phyloP scores from a whole-genome alignment of 768 basidiomycete genomes.

The Cantharellus anzutake region DNA sequence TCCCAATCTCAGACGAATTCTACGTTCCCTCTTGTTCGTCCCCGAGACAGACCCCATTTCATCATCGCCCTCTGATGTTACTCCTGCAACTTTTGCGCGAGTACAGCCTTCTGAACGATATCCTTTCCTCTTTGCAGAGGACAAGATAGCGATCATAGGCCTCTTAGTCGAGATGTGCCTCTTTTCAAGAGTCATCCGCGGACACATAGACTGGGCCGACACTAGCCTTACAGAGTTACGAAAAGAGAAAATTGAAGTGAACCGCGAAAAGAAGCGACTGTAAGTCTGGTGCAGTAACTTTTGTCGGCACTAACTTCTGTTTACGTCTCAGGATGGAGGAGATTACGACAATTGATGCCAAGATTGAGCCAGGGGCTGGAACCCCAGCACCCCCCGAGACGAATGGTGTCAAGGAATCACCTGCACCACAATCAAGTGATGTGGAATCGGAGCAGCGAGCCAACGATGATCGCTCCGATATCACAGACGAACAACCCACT shows the following conservation, averaged over 20 bases:
- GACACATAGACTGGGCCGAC: constrained; percentile 81
- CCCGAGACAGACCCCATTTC: constrained; percentile 28
- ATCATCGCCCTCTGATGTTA: constrained; percentile 30
- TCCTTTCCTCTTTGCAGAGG: constrained; percentile 45
- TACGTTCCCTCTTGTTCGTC: constrained; percentile 56
- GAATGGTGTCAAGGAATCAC: background rate
- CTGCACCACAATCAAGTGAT: constrained; percentile 5
- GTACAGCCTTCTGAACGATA: constrained; percentile 48
- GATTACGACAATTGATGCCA: constrained; percentile 14
- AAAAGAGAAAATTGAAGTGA: constrained; percentile 92
- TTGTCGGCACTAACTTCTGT: background rate
- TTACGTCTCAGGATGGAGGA: constrained; percentile 15
- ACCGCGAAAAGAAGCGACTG: constrained; percentile 76
- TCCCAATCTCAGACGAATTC: constrained; percentile 47
- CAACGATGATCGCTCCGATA: constrained; percentile 8
- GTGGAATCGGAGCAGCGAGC: constrained; percentile 6
- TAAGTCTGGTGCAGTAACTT: constrained; percentile 25
- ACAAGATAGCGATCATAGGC: constrained; percentile 68
- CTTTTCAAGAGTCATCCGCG: constrained; percentile 74
- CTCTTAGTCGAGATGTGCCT: constrained; percentile 84
- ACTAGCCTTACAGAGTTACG: constrained; percentile 76
- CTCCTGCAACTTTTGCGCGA: constrained; percentile 16
- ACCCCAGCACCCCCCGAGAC: background rate
- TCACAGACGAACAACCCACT: constrained; percentile 1
- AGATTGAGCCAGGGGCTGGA: constrained; percentile 9